Base-by-base conservation (phyloP, 2,329 filamentous ascomycete genomes). In the Cryphonectria nitschkei region DNA sequence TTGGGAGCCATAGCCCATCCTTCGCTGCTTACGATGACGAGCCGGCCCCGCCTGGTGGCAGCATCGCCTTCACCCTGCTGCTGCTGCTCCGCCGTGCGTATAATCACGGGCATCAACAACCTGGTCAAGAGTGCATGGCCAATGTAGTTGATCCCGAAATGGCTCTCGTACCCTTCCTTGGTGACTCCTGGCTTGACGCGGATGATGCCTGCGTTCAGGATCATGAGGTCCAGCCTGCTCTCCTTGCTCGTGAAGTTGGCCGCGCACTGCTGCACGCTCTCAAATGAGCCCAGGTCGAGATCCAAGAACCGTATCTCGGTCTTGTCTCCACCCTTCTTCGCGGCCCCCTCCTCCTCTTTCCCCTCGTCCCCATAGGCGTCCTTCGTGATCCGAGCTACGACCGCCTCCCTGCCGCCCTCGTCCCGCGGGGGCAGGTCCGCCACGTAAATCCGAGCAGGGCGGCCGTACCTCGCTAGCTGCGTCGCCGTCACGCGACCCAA, bases 81-180 rank as follows among this genome's bases (percentile, higher is more conserved):
- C 61, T 61, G 29, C 58, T 14, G 43, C 34, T 61, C 29, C 0
- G 76, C 75, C 3, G 79, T 80, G 19, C 71, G 73, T n/a, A 77
- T 65, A 2, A 83, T 70, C 2, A 75, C 75, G 8, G 80, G 80
- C 1, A 81, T 69, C 13, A 82, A 72, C 0, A 80, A 75, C 65
- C 78, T 77, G 13, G 76, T 76, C 2, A 85, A 77, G 14, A 83
- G 76, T 4, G 82, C 81, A 56, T 84, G 82, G 9, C 82, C 82
- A 11, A 84, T 70, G 70, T 84, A 81, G 68, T 85, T 85, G 3
- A 79, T 82, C 1, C 79, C 82, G 68, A 84, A 83, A 67, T 83
- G 80, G 22, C 80, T 72, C 73, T 85, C 83, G 73, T 83, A 84
- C 6, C 82, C 82, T 14, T 84, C 81, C 32, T 74, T 73, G 1